Conservation (phyloP, 257 asterid species). For the Scutellaria galericulata region DNA sequence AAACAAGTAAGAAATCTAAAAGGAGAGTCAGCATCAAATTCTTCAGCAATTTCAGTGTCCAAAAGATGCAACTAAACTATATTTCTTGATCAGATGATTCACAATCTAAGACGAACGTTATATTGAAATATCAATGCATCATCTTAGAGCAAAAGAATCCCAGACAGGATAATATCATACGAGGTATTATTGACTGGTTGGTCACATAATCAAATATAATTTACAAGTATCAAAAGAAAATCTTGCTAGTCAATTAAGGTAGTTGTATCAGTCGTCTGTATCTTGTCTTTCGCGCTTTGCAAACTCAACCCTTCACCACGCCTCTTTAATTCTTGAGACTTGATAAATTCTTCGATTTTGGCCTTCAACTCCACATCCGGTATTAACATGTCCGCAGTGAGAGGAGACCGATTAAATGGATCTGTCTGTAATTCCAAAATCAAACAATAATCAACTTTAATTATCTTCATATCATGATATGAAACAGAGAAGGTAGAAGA, state of each 20-base stretch:
- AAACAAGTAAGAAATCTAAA: neutral
- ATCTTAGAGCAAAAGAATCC: constrained; percentile 32
- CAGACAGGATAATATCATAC: constrained; percentile 20
- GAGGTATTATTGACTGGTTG: neutral
- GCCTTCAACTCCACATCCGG: constrained; percentile 83
- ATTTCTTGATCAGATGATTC: neutral
- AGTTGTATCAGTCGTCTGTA: constrained; percentile 71
- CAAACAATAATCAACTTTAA: neutral
- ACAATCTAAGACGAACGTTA: neutral
- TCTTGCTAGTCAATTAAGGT: constrained; percentile 64
- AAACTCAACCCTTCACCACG: constrained; percentile 50
- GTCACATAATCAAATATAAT: constrained; percentile 32
- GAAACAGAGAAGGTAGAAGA: neutral
- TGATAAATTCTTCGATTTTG: constrained; percentile 70
- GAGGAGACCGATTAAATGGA: constrained; percentile 95
- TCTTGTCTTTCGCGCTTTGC: constrained; percentile 58
- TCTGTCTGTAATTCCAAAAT: constrained; percentile 69
- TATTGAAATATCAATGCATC: neutral
- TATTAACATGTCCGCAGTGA: constrained; percentile 87
- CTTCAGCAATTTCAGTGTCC: neutral
- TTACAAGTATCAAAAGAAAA: constrained; percentile 43
- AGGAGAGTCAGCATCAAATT: neutral
- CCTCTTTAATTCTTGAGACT: constrained; percentile 55
- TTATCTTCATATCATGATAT: neutral
- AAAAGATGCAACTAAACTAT: neutral